Evolutionary conservation across 345 rosid species (phyloP).

Genomic region (Bruguiera parviflora): DNA sequence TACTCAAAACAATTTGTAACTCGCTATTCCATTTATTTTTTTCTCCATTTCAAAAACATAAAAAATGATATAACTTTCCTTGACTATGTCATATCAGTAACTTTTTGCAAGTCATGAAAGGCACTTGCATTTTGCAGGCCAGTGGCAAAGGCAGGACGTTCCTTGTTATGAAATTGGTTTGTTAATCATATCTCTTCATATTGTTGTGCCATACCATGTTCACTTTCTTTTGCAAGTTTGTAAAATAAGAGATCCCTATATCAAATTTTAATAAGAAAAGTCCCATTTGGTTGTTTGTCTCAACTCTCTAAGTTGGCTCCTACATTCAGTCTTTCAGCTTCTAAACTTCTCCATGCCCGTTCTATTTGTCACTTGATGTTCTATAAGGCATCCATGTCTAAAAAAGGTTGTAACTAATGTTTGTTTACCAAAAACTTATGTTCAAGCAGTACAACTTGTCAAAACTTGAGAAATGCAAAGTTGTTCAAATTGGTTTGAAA

Average conservation of each 20-base stretch:
- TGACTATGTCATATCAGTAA: background rate
- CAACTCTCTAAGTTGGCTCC: no score
- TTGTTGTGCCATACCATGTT: background rate
- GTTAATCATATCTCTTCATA: background rate
- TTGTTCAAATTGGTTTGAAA: no score
- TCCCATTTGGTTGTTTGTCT: no score
- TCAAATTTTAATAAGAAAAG: background rate
- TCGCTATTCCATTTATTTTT: background rate
- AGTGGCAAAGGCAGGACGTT: constrained; percentile 16
- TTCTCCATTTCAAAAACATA: background rate
- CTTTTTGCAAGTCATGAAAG: background rate
- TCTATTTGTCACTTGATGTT: no score
- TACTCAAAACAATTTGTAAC: background rate
- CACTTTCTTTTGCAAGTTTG: background rate
- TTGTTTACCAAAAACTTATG: no score
- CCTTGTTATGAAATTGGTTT: constrained; percentile 20
- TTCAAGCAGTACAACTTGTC: no score
- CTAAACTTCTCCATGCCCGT: no score
- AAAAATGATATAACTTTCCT: no score
- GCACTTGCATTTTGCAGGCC: constrained; percentile 29
- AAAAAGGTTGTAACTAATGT: no score
- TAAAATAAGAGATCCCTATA: background rate
- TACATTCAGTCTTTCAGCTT: no score
- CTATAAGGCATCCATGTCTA: no score
- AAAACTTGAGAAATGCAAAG: no score